Evolutionary conservation across 805 yeast species (phyloP), one percentile per base, ranked within the genome.

Genomic region (Sugiyamaella floridensis): DNA sequence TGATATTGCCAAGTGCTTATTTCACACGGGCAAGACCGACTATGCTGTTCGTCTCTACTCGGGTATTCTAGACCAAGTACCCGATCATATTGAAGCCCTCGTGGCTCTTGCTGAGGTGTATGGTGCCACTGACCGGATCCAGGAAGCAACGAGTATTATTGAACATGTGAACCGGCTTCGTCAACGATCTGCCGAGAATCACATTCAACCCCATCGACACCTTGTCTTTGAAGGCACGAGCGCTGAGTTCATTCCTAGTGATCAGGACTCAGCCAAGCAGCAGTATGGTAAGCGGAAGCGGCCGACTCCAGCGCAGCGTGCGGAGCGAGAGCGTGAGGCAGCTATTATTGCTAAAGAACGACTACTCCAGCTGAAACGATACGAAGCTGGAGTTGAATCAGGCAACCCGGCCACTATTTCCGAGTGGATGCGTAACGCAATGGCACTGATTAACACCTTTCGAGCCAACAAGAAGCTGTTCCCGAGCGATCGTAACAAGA

Each of bases 351-450:
- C 83, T 0, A 62, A 76, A 16, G 81, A 80, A 50, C 82, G 77
- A 54, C 80, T 71, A 61, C 74, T 76, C 12, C 72, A 84, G 55
- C 71, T 85, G 65, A 70, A 74, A 16, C 72, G 83, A 50, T 74
- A 84, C 48, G 71, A 74, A 34, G 70, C 70, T 0, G 80, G 80
- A 2, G 57, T 81, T 41, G 76, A 72, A 43, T 60, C 65, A 2
- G 80, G 76, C 2, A 84, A 83, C 56, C 69, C 67, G 14, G 81
- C 80, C n/a, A 86, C 93, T 0, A 76, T 81, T 1, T 73, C 77
- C 7, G 79, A 87, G 1, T 93, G 98, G 98, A 76, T 87, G 58
- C 87, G 88, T 55, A 72, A 82, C 4, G 96, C 92, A 0, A 79
- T 87, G 1, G 95, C 86, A 58, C 74, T 93, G 48, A 81, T 92